Conservation (phyloP, 2,329 filamentous ascomycete genomes). For the Zasmidium citrigriseum region DNA sequence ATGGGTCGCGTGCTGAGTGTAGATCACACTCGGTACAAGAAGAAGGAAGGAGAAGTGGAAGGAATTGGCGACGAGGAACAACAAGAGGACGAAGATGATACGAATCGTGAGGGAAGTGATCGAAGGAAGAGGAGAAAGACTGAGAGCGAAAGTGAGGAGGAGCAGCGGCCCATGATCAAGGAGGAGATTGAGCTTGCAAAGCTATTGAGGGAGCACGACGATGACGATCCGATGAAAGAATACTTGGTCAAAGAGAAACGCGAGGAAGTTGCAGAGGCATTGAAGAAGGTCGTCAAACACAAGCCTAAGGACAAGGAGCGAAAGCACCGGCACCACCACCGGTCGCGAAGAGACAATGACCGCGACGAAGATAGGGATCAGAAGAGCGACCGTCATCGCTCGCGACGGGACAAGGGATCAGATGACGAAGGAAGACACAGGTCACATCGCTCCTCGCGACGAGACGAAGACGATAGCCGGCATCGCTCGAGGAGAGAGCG, state of each 20-base stretch:
- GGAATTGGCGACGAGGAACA: conserved; percentile 47
- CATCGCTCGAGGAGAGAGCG: conserved; percentile 2
- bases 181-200: conserved; percentile 80
- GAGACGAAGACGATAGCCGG: background rate
- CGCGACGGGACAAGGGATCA: background rate
- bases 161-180: conserved; percentile 64
- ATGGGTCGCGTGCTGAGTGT: conserved; percentile 79
- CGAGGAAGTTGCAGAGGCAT: conserved; percentile 76
- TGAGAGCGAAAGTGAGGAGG: conserved; percentile 44
- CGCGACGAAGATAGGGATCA: conserved; percentile 5
- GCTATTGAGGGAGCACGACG: conserved; percentile 72
- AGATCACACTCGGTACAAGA: conserved; percentile 91
- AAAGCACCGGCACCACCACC: conserved; percentile 46
- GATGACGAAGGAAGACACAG: background rate
- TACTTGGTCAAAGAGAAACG: conserved; percentile 90
- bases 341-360: conserved; percentile 20
- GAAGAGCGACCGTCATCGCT: conserved; percentile 1
- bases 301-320: conserved; percentile 47
- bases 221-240: conserved; percentile 96
- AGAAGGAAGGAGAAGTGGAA: conserved; percentile 66
- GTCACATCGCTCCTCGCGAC: background rate
- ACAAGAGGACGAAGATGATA: conserved; percentile 55
- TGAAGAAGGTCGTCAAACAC: conserved; percentile 55
- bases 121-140: conserved; percentile 47
- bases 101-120: conserved; percentile 39